A percentile compares a stretch with the other conserved stretches of the same genome.
Evolutionary conservation across 1,139 yeast species (phyloP).

Genomic region (Candida glucosophila): DNA sequence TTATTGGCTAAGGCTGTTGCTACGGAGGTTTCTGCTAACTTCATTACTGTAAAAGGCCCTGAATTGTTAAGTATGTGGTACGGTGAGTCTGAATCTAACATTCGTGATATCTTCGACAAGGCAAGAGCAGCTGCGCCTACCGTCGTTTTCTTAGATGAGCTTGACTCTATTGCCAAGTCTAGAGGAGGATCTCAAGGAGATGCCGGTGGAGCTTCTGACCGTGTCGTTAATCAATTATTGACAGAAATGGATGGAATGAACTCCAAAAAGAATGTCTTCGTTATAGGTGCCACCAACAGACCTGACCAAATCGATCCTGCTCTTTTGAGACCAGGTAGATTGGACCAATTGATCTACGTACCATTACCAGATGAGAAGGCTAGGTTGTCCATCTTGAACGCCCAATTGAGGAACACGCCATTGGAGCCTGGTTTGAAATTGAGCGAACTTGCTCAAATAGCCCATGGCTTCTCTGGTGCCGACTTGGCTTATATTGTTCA

Average conservation of each 20-base stretch:
- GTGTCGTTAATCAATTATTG: slow-evolving; percentile 95
- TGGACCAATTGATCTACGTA: slow-evolving; percentile 95
- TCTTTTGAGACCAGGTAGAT: slow-evolving; percentile 96
- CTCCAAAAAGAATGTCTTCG: slow-evolving; percentile 96
- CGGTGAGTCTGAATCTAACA: slow-evolving; percentile 96
- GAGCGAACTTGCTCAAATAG: slow-evolving; percentile 80
- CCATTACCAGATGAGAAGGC: slow-evolving; percentile 96
- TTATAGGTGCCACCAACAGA: slow-evolving; percentile 98
- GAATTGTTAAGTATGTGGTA: slow-evolving; percentile 98
- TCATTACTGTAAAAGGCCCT: slow-evolving; percentile 95
- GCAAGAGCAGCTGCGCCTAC: slow-evolving; percentile 99
- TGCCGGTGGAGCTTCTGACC: slow-evolving; percentile 97
- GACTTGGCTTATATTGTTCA: slow-evolving; percentile 95
- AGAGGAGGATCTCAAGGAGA: slow-evolving; percentile 92
- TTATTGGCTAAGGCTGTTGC: slow-evolving; percentile 97
- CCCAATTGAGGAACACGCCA: slow-evolving; percentile 97
- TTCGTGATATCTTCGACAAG: slow-evolving; percentile 94
- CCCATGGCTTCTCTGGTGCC: slow-evolving; percentile 98
- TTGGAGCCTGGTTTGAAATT: slow-evolving; percentile 94
- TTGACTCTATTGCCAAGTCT: slow-evolving; percentile 95
- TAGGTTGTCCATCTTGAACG: slow-evolving; percentile 84
- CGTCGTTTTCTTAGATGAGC: slow-evolving; percentile 93
- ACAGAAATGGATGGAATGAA: slow-evolving; percentile 99
- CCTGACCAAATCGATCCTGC: slow-evolving; percentile 99
- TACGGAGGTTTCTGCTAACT: slow-evolving; percentile 94